Evolutionary conservation across 2,329 filamentous ascomycete species (phyloP).

Genomic region (Truncatella angustata): DNA sequence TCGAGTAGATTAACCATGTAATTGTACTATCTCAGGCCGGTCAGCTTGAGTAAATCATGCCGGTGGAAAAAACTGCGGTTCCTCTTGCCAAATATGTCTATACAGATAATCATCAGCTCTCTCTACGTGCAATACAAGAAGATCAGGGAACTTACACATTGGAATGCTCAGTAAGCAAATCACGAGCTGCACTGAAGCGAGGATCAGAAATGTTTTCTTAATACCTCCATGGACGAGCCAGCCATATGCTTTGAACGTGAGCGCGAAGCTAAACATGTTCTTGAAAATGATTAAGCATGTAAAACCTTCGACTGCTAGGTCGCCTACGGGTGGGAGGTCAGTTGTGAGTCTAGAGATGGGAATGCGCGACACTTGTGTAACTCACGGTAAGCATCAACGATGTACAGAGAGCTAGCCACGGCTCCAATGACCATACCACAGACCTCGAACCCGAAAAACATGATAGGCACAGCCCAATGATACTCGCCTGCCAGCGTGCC

Average conservation of each 20-base stretch:
- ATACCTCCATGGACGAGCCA: conserved; percentile 73
- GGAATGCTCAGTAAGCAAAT: conserved; percentile 75
- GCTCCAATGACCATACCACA: conserved; percentile 91
- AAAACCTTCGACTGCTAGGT: conserved; percentile 83
- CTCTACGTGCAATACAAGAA: conserved; percentile 8
- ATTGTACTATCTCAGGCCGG: conserved; percentile 20
- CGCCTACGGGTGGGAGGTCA: too few relatives aligned
- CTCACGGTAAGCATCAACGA: conserved; percentile 88
- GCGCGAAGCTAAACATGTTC: conserved; percentile 84
- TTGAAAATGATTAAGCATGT: conserved; percentile 92
- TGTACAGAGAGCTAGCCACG: conserved; percentile 80
- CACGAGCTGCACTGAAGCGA: conserved; percentile 74
- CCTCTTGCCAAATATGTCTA: conserved; percentile 77
- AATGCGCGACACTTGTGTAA: conserved; percentile 17
- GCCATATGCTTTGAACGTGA: conserved; percentile 81
- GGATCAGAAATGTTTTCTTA: conserved; percentile 61
- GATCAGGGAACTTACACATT: conserved; percentile 61
- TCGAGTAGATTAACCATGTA: too few relatives aligned
- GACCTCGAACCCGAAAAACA: conserved; percentile 83
- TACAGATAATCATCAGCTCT: neutral
- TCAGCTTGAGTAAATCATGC: conserved; percentile 65
- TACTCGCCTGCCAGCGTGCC: conserved; percentile 56
- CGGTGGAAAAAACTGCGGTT: conserved; percentile 72
- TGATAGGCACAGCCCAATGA: conserved; percentile 70
- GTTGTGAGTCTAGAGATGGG: conserved; percentile 10